Base-by-base conservation (phyloP, 106 monocot species). In the Allium fistulosum region DNA sequence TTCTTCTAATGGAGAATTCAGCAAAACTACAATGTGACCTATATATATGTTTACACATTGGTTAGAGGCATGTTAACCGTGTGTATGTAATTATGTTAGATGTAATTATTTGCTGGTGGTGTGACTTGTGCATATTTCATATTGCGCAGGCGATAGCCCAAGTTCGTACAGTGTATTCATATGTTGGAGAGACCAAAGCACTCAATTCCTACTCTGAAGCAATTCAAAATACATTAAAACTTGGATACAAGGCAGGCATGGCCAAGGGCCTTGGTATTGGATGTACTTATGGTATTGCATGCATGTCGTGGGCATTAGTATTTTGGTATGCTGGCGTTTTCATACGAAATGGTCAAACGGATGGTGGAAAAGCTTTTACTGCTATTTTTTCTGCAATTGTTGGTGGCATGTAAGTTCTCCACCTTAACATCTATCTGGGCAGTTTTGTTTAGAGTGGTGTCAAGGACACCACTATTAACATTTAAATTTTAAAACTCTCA, bases 251-350 rank as follows among this genome's bases (percentile, higher is more conserved):
- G 66, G 85, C 90, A 52, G 99, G 99, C 45, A 88, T 99, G 93
- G 99, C 99, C n/a, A 99, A 99, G 79, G 99, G 99, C 46, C 68
- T 93, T 8, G 99, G 93, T 4, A 99, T 99, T 69, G 99, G 99
- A 18, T 99, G 92, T 74, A 93, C 90, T 16, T 93, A 93, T 78
- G 90, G 92, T 22, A 93, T 99, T 76, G 91, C 99, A 58, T 99
- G 90, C 74, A 92, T 91, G 90, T 90, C 90, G 46, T 99, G 99
- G 99, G 99, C 99, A 57, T 53, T 99, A 46, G 93, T 93, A 48
- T 93, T 93, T 68, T 93, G 99, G 99, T 99, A 99, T 65, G 99
- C 91, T 17, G 97, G 97, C 26, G 97, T 99, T 26, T 99, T 92
- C 71, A 99, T 99, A 58, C 65, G 97, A 67, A 89, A 90, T 81